Base-by-base conservation (phyloP, 176 grass and related monocot genomes). In the Saccharum officinarum region DNA sequence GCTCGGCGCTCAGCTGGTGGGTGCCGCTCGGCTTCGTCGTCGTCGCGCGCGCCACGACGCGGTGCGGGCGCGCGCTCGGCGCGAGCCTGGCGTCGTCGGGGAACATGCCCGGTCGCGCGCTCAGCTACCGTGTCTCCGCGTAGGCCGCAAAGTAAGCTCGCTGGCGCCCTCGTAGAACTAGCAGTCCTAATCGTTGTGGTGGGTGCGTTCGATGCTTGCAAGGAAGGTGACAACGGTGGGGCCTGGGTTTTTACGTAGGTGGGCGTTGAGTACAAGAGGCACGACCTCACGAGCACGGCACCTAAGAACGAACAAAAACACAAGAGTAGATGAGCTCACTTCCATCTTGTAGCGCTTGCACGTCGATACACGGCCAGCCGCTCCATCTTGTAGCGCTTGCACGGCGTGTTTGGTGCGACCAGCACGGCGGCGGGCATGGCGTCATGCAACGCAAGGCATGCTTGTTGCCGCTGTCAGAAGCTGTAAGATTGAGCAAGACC, bases 61-160 rank as follows among this genome's bases (percentile, higher is more conserved):
- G 38, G 38, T n/a, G 38, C 10, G 40, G 61, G 38, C 15, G 38
- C 25, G 40, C 81, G 6, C n/a, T 49, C 37, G 28, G 40, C 6
- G 80, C 17, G 8, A 5, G 63, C 71, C 26, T 26, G 7, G 6
- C 28, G 23, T 45, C 83, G 71, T 70, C 71, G 11, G 71, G 83
- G 2, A 81, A 81, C 88, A 85, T 89, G 14, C n/a, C 25, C 8
- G 7, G 70, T 23, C 66, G 17, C 54, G 40, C 66, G 33, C 64
- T 16, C 26, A 15, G 28, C 46, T 9, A 10, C 5, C 39, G 72
- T 79, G 47, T 20, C 75, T 16, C 11, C 1, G 60, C 1, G 75
- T 0, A 31, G 4, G 41, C 1, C 4, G 8, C 38, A 1, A 10
- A 25, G 38, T 26, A 59, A 46, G 16, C 22, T 71, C 1, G 47